phyloP scores from a whole-genome alignment of 2,329 filamentous ascomycete species.

The Pyrenophora teres region DNA sequence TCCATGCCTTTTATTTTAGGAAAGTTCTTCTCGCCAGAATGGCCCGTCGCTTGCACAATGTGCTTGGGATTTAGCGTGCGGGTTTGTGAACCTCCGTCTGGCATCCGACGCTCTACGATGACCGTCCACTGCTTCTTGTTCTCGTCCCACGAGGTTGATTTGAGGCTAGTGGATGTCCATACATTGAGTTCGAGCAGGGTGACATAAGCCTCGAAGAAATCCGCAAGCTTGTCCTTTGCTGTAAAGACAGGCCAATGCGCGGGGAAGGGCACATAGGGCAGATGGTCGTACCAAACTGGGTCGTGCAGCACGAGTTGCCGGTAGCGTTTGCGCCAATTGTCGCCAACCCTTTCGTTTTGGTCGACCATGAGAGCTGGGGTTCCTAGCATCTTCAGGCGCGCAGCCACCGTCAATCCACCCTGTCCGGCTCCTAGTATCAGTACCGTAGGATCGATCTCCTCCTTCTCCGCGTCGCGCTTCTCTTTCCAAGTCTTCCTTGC shows the following conservation, averaged over 20 bases:
- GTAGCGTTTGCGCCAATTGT: conserved; percentile 55
- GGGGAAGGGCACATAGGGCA: conserved; percentile 45
- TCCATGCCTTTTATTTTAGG: conserved; percentile 38
- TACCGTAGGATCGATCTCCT: conserved; percentile 34
- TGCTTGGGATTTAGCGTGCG: conserved; percentile 36
- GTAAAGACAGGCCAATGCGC: conserved; percentile 41
- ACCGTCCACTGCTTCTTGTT: conserved; percentile 47
- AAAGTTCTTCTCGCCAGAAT: conserved; percentile 42
- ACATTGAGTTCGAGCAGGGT: conserved; percentile 47
- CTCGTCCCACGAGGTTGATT: conserved; percentile 48
- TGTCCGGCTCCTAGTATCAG: conserved; percentile 50
- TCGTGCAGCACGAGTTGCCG: conserved; percentile 51
- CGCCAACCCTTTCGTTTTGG: conserved; percentile 49
- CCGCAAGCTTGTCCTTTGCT: conserved; percentile 45
- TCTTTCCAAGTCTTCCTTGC: conserved; percentile 40
- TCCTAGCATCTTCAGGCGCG: conserved; percentile 51
- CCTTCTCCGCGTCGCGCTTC: conserved; percentile 33
- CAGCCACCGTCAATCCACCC: conserved; percentile 51
- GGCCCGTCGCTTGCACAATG: conserved; percentile 39
- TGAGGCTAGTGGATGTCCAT: conserved; percentile 46
- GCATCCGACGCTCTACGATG: conserved; percentile 31
- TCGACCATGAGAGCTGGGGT: conserved; percentile 54
- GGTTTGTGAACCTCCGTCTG: conserved; percentile 27
- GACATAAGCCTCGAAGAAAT: conserved; percentile 47
- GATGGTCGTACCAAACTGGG: conserved; percentile 47